A percentile compares a stretch with the other conserved stretches of the same genome.
These are phyloP conservation scores for Eimeria necatrix DNA, from an alignment of 169 alveolate genomes.

Conservation along the genomic window DNA sequence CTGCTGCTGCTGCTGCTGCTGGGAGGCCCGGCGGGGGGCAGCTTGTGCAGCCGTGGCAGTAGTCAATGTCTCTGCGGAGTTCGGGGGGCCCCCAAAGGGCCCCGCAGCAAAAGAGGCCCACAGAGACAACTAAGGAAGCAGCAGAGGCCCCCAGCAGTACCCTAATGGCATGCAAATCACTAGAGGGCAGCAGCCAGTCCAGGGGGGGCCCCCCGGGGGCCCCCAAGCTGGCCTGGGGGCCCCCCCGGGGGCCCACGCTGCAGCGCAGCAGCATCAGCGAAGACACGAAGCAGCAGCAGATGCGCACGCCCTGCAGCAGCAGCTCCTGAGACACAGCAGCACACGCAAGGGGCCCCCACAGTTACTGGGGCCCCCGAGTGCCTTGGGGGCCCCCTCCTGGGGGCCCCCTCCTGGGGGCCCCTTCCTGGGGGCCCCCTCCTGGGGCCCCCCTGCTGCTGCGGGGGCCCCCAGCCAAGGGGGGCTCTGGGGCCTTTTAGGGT, in stretches of 20 bases:
- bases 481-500: no score
- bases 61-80: neutral
- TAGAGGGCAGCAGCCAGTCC: slow-evolving; percentile 35
- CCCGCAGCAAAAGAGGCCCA: neutral
- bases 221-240: neutral
- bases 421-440: neutral
- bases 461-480: neutral
- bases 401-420: neutral
- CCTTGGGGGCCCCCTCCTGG: neutral
- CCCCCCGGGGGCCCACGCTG: slow-evolving; percentile 14
- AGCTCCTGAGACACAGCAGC: slow-evolving; percentile 33
- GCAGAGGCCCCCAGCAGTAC: neutral
- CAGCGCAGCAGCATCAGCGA: neutral
- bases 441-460: neutral
- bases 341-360: neutral
- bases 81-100: slow-evolving; percentile 52
- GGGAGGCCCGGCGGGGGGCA: neutral
- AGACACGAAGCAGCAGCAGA: neutral
- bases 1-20: slow-evolving; percentile 31
- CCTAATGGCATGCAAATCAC: neutral
- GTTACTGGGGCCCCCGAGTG: neutral
- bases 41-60: neutral
- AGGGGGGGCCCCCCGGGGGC: slow-evolving; percentile 42
- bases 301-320: slow-evolving; percentile 47
- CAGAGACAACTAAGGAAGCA: neutral